phyloP scores from a whole-genome alignment of 2,329 filamentous ascomycete species.

The Penicillium sp. region DNA sequence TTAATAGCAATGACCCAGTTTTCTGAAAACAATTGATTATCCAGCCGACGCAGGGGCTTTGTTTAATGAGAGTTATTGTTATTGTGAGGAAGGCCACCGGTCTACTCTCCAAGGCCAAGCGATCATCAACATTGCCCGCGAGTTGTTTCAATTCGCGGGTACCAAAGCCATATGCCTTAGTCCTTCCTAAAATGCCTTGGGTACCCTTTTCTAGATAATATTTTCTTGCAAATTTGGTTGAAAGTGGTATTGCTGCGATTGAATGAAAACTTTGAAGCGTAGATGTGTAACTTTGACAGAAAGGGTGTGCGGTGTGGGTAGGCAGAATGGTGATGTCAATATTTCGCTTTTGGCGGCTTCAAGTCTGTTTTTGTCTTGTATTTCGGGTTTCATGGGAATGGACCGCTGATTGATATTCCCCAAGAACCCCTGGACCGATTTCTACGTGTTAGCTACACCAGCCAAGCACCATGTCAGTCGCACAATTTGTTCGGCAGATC shows the following conservation, averaged over 20 bases:
- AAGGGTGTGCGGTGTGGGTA: background rate
- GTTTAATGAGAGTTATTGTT: background rate
- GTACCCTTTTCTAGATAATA: background rate
- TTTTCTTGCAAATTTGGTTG: background rate
- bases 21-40: background rate
- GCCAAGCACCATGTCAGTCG: slow-evolving; percentile 27
- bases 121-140: background rate
- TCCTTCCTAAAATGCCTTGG: background rate
- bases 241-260: background rate
- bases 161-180: background rate
- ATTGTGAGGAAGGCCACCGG: background rate
- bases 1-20: too few species aligned
- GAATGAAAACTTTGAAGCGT: background rate
- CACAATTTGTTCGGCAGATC: slow-evolving; percentile 25
- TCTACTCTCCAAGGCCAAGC: background rate
- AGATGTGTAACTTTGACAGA: background rate
- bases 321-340: background rate
- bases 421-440: slow-evolving; percentile 3
- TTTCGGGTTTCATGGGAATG: background rate
- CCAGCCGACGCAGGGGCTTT: too few species aligned
- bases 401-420: background rate
- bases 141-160: background rate
- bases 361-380: background rate
- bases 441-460: slow-evolving; percentile 1
- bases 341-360: background rate